Conservation (phyloP, 2,329 filamentous ascomycete genomes). For the Ophiosphaerella herpotricha region DNA sequence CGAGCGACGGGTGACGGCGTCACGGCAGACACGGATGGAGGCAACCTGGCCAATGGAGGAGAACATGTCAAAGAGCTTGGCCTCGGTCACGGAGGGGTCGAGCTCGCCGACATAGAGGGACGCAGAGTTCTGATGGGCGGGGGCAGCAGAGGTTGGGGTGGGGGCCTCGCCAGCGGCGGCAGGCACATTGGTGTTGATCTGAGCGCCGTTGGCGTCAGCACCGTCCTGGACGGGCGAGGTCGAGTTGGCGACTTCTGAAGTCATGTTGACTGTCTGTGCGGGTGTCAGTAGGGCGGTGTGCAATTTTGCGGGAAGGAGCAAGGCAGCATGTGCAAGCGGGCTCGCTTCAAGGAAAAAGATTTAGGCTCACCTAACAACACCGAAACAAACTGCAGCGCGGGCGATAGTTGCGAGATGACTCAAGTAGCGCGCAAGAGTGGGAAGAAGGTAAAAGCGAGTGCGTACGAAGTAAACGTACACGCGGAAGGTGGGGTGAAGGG, state of each 20-base stretch:
- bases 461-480: slow-evolving; percentile 25
- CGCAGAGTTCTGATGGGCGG: slow-evolving; percentile 89
- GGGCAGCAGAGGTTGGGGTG: slow-evolving; percentile 71
- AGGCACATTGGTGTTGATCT: slow-evolving; percentile 75
- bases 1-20: slow-evolving; percentile 96
- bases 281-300: slow-evolving; percentile 29
- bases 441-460: slow-evolving; percentile 24
- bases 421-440: slow-evolving; percentile 16
- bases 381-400: slow-evolving; percentile 21
- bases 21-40: slow-evolving; percentile 99
- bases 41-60: slow-evolving; percentile 98
- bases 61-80: slow-evolving; percentile 99
- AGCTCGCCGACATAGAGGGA: slow-evolving; percentile 99
- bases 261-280: slow-evolving; percentile 41
- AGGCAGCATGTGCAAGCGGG: slow-evolving; percentile 32
- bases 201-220: slow-evolving; percentile 66
- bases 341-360: slow-evolving; percentile 36
- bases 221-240: slow-evolving; percentile 67
- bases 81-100: slow-evolving; percentile 95
- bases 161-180: slow-evolving; percentile 68
- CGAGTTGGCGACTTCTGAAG: slow-evolving; percentile 51
- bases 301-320: slow-evolving; percentile 36
- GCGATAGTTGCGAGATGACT: slow-evolving; percentile 23
- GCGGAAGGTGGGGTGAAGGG: slow-evolving; percentile 24
- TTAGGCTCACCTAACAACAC: slow-evolving; percentile 31